phyloP scores from a whole-genome alignment of 495 filamentous ascomycete genomes.

The Poronia punctata region DNA sequence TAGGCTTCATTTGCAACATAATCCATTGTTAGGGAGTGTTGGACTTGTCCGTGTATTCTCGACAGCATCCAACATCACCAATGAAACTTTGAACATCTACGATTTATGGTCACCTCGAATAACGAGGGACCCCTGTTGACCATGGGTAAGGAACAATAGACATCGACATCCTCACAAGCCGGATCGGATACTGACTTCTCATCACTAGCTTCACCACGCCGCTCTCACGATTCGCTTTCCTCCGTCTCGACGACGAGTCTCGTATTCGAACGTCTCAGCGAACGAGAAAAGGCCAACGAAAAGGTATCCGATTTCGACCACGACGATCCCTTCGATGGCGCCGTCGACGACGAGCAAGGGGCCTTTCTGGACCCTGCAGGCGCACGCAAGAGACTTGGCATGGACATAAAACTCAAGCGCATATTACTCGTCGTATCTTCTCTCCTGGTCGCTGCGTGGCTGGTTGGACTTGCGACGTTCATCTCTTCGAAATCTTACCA shows the following conservation, averaged over 20 bases:
- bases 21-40: too few species aligned
- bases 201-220: slow-evolving; percentile 30
- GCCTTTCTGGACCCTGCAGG: slow-evolving; percentile 32
- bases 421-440: slow-evolving; percentile 60
- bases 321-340: slow-evolving; percentile 40
- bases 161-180: not conserved
- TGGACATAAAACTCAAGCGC: slow-evolving; percentile 56
- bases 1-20: too few species aligned
- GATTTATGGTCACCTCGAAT: not conserved
- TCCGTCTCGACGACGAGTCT: slow-evolving; percentile 72
- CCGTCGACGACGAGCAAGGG: slow-evolving; percentile 31
- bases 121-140: not conserved
- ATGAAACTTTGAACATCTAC: not conserved
- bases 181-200: not conserved
- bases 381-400: slow-evolving; percentile 28
- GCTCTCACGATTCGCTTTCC: slow-evolving; percentile 53
- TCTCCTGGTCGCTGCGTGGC: slow-evolving; percentile 70
- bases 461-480: slow-evolving; percentile 69
- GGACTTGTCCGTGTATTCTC: too few species aligned
- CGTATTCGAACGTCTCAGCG: slow-evolving; percentile 65
- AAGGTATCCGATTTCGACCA: slow-evolving; percentile 31
- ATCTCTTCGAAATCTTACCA: slow-evolving; percentile 59
- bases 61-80: too few species aligned
- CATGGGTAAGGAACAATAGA: slow-evolving; percentile 2
- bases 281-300: slow-evolving; percentile 36